Evolutionary conservation across 2,329 filamentous ascomycete genomes (phyloP).

Genomic region (Xylariaceae sp.): DNA sequence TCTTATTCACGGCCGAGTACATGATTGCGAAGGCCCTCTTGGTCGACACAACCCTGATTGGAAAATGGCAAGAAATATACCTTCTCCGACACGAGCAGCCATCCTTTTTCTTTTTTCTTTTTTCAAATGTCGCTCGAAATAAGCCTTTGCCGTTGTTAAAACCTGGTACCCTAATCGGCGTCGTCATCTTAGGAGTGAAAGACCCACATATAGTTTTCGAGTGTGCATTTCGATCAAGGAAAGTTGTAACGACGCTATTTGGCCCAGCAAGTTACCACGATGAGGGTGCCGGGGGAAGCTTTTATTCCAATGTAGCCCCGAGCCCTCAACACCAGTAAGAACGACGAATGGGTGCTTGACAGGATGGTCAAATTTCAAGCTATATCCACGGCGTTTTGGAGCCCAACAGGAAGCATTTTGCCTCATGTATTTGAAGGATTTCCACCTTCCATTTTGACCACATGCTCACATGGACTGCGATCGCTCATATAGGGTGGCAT

Average conservation of each 20-base stretch:
- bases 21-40: constrained; percentile 3
- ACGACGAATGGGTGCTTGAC: constrained; percentile 7
- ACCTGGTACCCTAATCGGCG: neutral
- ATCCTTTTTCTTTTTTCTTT: too few relatives aligned
- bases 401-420: constrained; percentile 3
- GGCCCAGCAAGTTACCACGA: constrained; percentile 3
- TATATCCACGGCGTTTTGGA: constrained; percentile 5
- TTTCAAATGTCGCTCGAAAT: constrained; percentile 1
- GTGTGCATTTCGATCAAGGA: constrained; percentile 6
- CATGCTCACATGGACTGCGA: neutral
- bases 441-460: constrained; percentile 3
- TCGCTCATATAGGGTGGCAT: neutral
- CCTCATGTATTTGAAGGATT: constrained; percentile 3
- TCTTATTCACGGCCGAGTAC: neutral
- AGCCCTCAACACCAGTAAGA: constrained; percentile 1
- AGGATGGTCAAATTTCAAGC: constrained; percentile 2
- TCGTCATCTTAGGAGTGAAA: neutral
- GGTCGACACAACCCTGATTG: constrained; percentile 1
- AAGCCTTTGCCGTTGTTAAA: constrained; percentile 1
- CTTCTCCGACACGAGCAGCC: neutral
- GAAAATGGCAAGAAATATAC: constrained; percentile 1
- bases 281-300: constrained; percentile 1
- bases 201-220: constrained; percentile 1
- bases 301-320: neutral
- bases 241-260: constrained; percentile 5